A percentile compares a stretch with the other conserved stretches of the same genome.
Evolutionary conservation across 2,329 filamentous ascomycete genomes (phyloP).

Genomic region (Trichoderma breve): DNA sequence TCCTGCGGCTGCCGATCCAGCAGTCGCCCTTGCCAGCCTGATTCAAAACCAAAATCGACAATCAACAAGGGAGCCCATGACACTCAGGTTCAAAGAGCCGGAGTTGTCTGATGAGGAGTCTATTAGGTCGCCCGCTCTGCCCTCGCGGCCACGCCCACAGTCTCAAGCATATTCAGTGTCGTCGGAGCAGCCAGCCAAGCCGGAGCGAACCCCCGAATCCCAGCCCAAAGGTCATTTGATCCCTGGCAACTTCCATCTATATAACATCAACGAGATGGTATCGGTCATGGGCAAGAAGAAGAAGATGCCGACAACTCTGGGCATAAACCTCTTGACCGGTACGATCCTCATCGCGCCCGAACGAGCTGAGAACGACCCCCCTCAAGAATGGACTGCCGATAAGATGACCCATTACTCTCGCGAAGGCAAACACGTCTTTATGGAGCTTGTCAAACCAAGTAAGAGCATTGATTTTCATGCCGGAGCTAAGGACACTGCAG

Average conservation of each 20-base stretch:
- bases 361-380: constrained; percentile 75
- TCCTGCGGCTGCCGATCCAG: constrained; percentile 48
- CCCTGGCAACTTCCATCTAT: constrained; percentile 85
- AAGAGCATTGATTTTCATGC: constrained; percentile 97
- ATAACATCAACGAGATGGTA: constrained; percentile 96
- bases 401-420: constrained; percentile 97
- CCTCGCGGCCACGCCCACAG: constrained; percentile 34
- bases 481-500: constrained; percentile 92
- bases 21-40: constrained; percentile 55
- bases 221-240: constrained; percentile 49
- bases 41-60: constrained; percentile 50
- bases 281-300: constrained; percentile 96
- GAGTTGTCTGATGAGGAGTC: constrained; percentile 33
- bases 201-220: constrained; percentile 35
- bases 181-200: constrained; percentile 30
- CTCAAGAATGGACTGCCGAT: constrained; percentile 91
- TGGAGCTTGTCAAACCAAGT: constrained; percentile 87
- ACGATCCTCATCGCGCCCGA: constrained; percentile 89
- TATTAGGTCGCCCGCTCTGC: constrained; percentile 39
- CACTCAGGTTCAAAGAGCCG: constrained; percentile 28
- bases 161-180: constrained; percentile 10
- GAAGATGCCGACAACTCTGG: constrained; percentile 96
- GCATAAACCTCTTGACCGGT: constrained; percentile 87
- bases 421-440: constrained; percentile 95
- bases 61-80: constrained; percentile 27